phyloP scores from a whole-genome alignment of 2,329 filamentous ascomycete genomes.

The Sporothrix humicola region DNA sequence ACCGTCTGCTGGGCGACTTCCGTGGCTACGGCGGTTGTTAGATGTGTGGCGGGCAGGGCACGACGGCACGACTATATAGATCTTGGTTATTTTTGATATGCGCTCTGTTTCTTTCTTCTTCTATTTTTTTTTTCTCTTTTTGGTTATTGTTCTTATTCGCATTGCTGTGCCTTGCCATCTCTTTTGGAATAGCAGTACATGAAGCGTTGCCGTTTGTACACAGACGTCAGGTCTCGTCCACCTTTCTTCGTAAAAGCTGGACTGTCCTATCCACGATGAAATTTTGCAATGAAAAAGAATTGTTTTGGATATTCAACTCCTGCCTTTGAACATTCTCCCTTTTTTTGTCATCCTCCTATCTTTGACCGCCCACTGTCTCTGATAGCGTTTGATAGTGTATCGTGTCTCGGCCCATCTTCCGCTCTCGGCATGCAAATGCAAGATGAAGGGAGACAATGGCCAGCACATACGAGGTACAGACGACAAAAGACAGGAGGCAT shows the following conservation, averaged over 20 bases:
- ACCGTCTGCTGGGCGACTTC: constrained; percentile 38
- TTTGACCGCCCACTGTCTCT: not conserved
- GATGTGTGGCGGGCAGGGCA: not conserved
- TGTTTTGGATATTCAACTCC: not conserved
- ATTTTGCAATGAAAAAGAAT: not conserved
- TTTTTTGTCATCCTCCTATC: not conserved
- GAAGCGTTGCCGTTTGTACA: constrained; percentile 25
- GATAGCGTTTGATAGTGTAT: not conserved
- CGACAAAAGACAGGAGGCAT: not conserved
- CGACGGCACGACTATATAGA: no score
- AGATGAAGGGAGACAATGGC: not conserved
- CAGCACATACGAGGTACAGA: not conserved
- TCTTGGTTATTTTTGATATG: no score
- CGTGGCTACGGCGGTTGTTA: constrained; percentile 29
- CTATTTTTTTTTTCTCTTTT: not conserved
- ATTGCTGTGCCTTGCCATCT: not conserved
- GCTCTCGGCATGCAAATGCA: constrained; percentile 11
- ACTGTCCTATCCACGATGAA: not conserved
- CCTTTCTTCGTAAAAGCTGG: not conserved
- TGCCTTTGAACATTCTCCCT: not conserved
- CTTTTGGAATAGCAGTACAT: constrained; percentile 17
- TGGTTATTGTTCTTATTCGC: not conserved
- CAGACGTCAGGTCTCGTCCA: not conserved
- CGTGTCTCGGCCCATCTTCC: constrained; percentile 15
- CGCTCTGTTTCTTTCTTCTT: no score